These are phyloP conservation scores for Termitomyces sp. DNA, from an alignment of 768 basidiomycete genomes.

Conservation along the genomic window DNA sequence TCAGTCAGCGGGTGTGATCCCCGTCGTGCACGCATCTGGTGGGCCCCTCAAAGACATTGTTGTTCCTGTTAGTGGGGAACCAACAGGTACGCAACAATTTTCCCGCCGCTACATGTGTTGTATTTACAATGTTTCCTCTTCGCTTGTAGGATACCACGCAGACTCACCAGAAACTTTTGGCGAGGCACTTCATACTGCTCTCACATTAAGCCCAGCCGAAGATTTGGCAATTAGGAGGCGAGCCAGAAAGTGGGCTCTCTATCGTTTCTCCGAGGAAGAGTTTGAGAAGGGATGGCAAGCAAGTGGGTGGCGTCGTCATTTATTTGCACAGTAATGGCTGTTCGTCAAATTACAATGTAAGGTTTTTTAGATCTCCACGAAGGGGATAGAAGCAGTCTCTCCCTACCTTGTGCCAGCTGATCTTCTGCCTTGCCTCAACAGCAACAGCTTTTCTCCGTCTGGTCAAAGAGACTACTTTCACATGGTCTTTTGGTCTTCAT, in stretches of 20 bases:
- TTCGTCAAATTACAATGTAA: not conserved
- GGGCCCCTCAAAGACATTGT: conserved; percentile 92
- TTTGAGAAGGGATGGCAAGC: conserved; percentile 72
- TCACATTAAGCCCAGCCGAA: conserved; percentile 53
- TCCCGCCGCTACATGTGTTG: not conserved
- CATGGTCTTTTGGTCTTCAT: too few relatives aligned
- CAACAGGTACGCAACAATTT: conserved; percentile 48
- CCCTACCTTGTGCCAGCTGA: too few relatives aligned
- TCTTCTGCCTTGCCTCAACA: too few relatives aligned
- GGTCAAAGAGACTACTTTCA: too few relatives aligned
- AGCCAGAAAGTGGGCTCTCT: conserved; percentile 68
- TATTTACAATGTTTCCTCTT: not conserved
- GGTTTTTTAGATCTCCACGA: too few relatives aligned
- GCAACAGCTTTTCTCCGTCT: too few relatives aligned
- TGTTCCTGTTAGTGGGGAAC: conserved; percentile 67
- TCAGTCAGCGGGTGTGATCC: conserved; percentile 91
- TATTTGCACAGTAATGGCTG: not conserved
- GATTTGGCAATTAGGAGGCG: conserved; percentile 62
- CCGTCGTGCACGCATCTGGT: conserved; percentile 89
- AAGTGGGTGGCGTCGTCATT: conserved; percentile 48
- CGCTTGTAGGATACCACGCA: conserved; percentile 73
- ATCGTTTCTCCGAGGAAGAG: conserved; percentile 78
- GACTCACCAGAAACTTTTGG: conserved; percentile 63
- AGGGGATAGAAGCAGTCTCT: too few relatives aligned
- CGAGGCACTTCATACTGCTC: conserved; percentile 56